phyloP scores from a whole-genome alignment of 2,329 filamentous ascomycete genomes.

The Arachnomyces sp. region DNA sequence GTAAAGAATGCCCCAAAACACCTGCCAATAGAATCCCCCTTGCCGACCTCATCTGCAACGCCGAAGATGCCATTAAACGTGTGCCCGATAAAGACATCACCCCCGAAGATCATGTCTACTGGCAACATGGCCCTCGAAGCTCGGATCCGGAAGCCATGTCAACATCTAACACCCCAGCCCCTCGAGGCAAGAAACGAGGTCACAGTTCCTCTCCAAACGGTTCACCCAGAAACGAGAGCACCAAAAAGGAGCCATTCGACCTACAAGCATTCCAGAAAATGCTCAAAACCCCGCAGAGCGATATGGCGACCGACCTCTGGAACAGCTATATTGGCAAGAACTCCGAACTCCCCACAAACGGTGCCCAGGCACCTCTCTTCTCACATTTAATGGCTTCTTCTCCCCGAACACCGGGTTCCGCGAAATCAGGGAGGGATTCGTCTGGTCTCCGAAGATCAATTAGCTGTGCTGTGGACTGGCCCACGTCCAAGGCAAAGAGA shows the following conservation, averaged over 20 bases:
- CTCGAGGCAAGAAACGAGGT: conserved; percentile 54
- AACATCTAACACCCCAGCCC: conserved; percentile 40
- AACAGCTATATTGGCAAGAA: conserved; percentile 59
- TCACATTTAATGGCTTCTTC: conserved; percentile 62
- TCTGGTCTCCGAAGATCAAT: conserved; percentile 54
- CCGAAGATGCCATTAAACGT: conserved; percentile 46
- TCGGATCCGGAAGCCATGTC: conserved; percentile 30
- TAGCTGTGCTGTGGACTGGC: conserved; percentile 63
- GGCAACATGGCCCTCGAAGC: conserved; percentile 44
- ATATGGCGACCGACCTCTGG: conserved; percentile 69
- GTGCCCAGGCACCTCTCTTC: conserved; percentile 48
- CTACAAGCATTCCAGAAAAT: conserved; percentile 50
- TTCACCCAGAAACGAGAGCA: conserved; percentile 48
- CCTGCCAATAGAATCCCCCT: conserved; percentile 51
- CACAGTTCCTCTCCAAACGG: conserved; percentile 65
- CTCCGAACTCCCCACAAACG: conserved; percentile 35
- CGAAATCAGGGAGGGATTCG: conserved; percentile 34
- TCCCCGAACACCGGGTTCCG: conserved; percentile 53
- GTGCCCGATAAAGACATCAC: conserved; percentile 42
- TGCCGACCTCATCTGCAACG: conserved; percentile 53
- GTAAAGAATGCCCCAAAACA: conserved; percentile 45
- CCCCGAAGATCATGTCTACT: conserved; percentile 53
- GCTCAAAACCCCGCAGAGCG: conserved; percentile 58
- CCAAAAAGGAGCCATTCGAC: conserved; percentile 43
- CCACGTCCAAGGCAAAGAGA: conserved; percentile 53